These are phyloP conservation scores for Citrus sp. DNA, from an alignment of 345 rosid genomes.

Conservation along the genomic window DNA sequence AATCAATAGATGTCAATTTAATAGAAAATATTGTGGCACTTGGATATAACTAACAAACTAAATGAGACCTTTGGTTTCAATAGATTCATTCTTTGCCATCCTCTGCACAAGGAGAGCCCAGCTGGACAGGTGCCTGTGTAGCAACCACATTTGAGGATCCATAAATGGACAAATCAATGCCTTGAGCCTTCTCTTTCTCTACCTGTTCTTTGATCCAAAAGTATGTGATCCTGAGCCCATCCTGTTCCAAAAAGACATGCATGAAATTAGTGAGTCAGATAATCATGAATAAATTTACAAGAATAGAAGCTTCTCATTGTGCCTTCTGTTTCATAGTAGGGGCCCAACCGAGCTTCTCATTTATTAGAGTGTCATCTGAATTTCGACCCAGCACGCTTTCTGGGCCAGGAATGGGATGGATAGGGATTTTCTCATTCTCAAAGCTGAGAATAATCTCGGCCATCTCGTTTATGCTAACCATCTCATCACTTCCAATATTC, in stretches of 20 bases:
- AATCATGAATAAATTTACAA: not conserved
- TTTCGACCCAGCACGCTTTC: constrained; percentile 61
- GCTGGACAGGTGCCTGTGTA: constrained; percentile 56
- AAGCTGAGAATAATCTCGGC: constrained; percentile 54
- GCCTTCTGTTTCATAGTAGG: constrained; percentile 54
- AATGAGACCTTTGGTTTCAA: not conserved
- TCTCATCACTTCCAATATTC: constrained; percentile 65
- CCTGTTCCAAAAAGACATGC: constrained; percentile 21
- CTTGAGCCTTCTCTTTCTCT: constrained; percentile 50
- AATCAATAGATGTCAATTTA: no score
- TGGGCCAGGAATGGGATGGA: constrained; percentile 61
- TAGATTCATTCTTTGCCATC: constrained; percentile 48
- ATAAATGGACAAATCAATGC: constrained; percentile 43
- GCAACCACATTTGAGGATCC: constrained; percentile 61
- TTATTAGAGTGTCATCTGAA: constrained; percentile 53
- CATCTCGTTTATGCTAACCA: constrained; percentile 68
- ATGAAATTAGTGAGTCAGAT: not conserved
- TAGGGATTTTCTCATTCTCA: constrained; percentile 45
- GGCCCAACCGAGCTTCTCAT: constrained; percentile 63
- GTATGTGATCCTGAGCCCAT: constrained; percentile 53
- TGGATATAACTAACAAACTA: not conserved
- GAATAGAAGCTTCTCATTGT: not conserved
- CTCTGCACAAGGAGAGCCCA: constrained; percentile 54
- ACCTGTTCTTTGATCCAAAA: constrained; percentile 61
- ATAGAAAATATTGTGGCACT: no score